phyloP scores from a whole-genome alignment of 2,329 filamentous ascomycete species.

The Zarea fungicola region DNA sequence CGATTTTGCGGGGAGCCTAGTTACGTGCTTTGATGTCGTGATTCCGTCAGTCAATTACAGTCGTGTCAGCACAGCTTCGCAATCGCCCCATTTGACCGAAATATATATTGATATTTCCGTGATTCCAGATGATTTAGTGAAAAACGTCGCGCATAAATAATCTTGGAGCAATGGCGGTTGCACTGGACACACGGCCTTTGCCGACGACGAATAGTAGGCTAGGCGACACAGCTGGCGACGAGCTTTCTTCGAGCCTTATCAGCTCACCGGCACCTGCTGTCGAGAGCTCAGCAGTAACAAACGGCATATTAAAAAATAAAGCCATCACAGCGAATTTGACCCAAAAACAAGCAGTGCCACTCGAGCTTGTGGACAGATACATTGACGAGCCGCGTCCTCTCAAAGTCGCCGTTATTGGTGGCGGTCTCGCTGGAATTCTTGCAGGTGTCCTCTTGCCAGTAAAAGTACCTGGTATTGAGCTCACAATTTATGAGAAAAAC shows the following conservation, averaged over 20 bases:
- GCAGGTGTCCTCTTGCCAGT: slow-evolving; percentile 61
- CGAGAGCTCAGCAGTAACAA: no score
- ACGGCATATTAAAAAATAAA: not conserved
- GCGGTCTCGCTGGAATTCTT: slow-evolving; percentile 34
- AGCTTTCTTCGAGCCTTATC: no score
- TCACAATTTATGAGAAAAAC: slow-evolving; percentile 66
- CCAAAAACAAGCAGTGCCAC: not conserved
- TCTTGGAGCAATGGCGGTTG: no score
- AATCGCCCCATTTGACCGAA: not conserved
- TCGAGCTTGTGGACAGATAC: slow-evolving; percentile 24
- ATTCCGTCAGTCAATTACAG: slow-evolving; percentile 1
- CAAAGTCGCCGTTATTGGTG: slow-evolving; percentile 32
- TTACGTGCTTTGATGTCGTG: slow-evolving; percentile 3
- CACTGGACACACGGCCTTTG: no score
- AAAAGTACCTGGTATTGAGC: slow-evolving; percentile 62
- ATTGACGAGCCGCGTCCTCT: slow-evolving; percentile 31
- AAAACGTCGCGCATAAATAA: no score
- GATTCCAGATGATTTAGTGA: no score
- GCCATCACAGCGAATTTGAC: not conserved
- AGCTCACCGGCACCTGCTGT: no score
- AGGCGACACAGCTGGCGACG: no score
- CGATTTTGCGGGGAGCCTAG: slow-evolving; percentile 6
- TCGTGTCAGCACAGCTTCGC: not conserved
- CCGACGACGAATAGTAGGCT: no score
- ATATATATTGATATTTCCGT: not conserved